These are phyloP conservation scores for Tuber microsphaerosporum DNA, from an alignment of 495 filamentous ascomycete genomes.

Conservation along the genomic window DNA sequence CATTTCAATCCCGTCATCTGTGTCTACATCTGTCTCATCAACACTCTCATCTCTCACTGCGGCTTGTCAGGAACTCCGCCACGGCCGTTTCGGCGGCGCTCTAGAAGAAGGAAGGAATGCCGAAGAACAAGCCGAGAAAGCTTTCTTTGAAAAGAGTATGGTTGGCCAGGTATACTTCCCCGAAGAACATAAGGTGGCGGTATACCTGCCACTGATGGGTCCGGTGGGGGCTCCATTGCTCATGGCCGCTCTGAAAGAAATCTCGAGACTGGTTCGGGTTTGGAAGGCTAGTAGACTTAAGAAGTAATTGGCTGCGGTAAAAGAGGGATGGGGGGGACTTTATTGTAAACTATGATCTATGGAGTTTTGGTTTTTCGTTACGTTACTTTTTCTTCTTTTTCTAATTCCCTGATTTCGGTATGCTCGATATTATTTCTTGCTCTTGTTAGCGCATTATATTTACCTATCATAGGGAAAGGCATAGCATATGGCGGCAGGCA, in stretches of 20 bases:
- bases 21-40: constrained; percentile 74
- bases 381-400: background rate
- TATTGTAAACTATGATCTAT: background rate
- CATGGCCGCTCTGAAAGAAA: constrained; percentile 73
- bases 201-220: constrained; percentile 85
- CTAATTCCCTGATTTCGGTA: background rate
- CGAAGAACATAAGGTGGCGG: constrained; percentile 97
- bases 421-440: background rate
- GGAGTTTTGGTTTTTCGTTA: background rate
- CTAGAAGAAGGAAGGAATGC: constrained; percentile 75
- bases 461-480: background rate
- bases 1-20: constrained; percentile 80
- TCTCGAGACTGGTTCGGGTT: constrained; percentile 25
- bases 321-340: background rate
- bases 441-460: background rate
- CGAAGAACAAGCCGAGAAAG: constrained; percentile 80
- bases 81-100: constrained; percentile 56
- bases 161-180: constrained; percentile 96
- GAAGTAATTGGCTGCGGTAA: background rate
- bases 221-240: constrained; percentile 86
- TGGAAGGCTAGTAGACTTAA: constrained; percentile 20
- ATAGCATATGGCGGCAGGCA: background rate
- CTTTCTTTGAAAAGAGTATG: constrained; percentile 99
- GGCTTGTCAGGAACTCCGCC: constrained; percentile 65
- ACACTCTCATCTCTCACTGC: constrained; percentile 68